These are phyloP conservation scores for Cladobotryum protrusum DNA, from an alignment of 2,329 filamentous ascomycete species.

Conservation along the genomic window DNA sequence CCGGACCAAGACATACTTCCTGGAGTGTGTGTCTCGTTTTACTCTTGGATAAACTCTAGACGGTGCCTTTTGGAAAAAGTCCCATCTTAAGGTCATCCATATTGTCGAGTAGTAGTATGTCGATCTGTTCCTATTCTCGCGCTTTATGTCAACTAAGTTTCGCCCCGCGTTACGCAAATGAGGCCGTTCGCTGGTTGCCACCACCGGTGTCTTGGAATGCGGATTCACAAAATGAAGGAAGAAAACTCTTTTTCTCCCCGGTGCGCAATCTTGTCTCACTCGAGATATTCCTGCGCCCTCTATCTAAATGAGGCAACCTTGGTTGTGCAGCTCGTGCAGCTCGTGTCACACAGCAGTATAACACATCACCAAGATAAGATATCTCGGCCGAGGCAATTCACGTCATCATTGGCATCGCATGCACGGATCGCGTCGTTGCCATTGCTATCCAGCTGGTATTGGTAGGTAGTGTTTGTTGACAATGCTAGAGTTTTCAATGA, in stretches of 20 bases:
- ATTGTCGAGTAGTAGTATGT: too few relatives aligned
- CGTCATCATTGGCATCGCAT: neutral
- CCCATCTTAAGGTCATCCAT: too few relatives aligned
- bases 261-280: constrained; percentile 7
- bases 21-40: too few relatives aligned
- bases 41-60: too few relatives aligned
- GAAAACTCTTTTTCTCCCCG: neutral
- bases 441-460: too few relatives aligned
- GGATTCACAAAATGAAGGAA: neutral
- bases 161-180: constrained; percentile 5
- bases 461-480: too few relatives aligned
- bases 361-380: too few relatives aligned
- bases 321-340: too few relatives aligned
- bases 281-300: neutral
- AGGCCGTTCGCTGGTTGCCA: neutral
- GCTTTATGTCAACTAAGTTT: constrained; percentile 3
- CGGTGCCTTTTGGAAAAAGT: too few relatives aligned
- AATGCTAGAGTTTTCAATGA: neutral
- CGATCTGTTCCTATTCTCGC: neutral
- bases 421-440: neutral
- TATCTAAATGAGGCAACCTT: neutral
- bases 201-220: constrained; percentile 1
- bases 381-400: neutral
- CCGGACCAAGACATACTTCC: too few relatives aligned
- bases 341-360: neutral